Conservation (phyloP, 139 green algal genomes). For the Chlamydomonas sphaeroides region DNA sequence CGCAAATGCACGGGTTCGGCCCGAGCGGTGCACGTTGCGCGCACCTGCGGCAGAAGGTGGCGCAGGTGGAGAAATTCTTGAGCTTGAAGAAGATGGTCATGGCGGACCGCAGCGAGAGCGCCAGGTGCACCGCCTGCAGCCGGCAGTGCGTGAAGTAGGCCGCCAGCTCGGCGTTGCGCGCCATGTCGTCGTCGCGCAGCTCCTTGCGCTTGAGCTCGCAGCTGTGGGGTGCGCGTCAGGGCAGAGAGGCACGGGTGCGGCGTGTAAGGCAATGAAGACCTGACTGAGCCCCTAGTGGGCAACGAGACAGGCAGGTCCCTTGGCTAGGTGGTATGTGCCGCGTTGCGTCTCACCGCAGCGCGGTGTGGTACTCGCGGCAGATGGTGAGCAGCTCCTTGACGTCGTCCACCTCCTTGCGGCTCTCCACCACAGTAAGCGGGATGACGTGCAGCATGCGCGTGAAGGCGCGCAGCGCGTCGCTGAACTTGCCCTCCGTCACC, state of each 20-base stretch:
- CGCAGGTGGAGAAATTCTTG: constrained; percentile 90
- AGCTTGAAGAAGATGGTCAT: constrained; percentile 98
- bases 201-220: constrained; percentile 93
- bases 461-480: constrained; percentile 89
- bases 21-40: no score
- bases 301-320: no score
- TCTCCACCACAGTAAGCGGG: constrained; percentile 92
- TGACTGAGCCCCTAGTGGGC: no score
- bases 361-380: constrained; percentile 94
- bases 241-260: no score
- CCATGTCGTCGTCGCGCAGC: constrained; percentile 71
- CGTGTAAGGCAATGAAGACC: no score
- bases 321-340: no score
- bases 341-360: constrained; percentile 70
- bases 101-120: constrained; percentile 87
- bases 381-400: constrained; percentile 96
- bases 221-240: background rate
- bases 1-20: no score
- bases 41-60: constrained; percentile 86
- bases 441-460: constrained; percentile 90
- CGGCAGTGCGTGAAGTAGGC: constrained; percentile 99
- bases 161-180: constrained; percentile 90
- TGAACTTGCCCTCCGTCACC: constrained; percentile 98
- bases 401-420: constrained; percentile 81
- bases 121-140: constrained; percentile 88